Evolutionary conservation across 768 basidiomycete species (phyloP), one percentile per base, ranked within the genome.

Genomic region (Leucocoprinus leucothites): DNA sequence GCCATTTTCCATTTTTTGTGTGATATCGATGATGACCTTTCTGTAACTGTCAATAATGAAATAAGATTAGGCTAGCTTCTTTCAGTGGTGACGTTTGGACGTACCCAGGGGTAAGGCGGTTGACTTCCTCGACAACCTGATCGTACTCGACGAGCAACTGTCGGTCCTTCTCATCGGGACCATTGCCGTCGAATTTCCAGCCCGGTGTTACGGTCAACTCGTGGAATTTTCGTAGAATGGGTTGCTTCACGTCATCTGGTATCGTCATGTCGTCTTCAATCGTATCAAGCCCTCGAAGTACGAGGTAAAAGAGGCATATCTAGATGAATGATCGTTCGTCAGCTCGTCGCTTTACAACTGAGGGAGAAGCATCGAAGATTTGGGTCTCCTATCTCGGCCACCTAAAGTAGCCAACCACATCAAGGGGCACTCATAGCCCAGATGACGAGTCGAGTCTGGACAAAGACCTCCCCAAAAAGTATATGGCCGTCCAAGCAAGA

Each of bases 211-310:
- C 74, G 3, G 89, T 87, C 62, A 87, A 82, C 63, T 84, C 69
- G 73, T 95, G 87, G 72, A 98, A 94, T 1, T 82, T 72, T 9
- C 91, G 84, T 31, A 99, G 78, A 25, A 98, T 64, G 2, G 91
- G 87, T 51, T 94, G 91, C 67, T 99, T 99, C 62, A 87, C 69
- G 16, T 83, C 74, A 69, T 94, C 91, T 0, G 91, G 80, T 54
- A 99, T 82, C 0, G 94, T 91, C 94, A 98, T 98, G 74, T 99
- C 96, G 69, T 99, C 96, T 69, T 98, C 96, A 59, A 99, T 83
- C 3, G 96, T 99, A 69, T 99, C 96, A n/a, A 98, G 76, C 4
- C 85, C 97, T 19, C 96, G 85, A 5, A 99, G 80, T 4, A 95
- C 89, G 41, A 99, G 82, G 71, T 98, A 99, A 71, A 97, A 98